A percentile compares a stretch with the other conserved stretches of the same genome.
Evolutionary conservation across 371 early-diverging fungal genomes (phyloP).

Genomic region (Mortierella sp.): DNA sequence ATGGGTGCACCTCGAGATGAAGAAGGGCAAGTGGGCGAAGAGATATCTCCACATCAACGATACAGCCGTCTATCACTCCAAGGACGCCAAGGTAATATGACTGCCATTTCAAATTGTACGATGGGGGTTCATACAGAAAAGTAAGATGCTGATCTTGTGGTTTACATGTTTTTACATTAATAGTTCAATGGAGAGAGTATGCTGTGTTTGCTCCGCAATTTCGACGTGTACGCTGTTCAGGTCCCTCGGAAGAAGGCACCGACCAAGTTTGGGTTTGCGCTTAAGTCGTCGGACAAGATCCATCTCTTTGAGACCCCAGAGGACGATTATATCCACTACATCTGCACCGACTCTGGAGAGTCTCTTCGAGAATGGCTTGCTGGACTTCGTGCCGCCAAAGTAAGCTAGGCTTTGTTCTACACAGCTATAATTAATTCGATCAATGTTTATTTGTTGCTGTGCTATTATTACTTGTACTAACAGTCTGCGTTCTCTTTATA

Average conservation of each 20-base stretch:
- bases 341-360: slow-evolving; percentile 83
- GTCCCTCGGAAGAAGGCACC: slow-evolving; percentile 75
- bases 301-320: slow-evolving; percentile 85
- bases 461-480: background rate
- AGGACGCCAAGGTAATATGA: slow-evolving; percentile 71
- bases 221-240: slow-evolving; percentile 85
- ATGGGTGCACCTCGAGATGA: slow-evolving; percentile 75
- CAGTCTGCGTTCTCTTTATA: background rate
- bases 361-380: slow-evolving; percentile 87
- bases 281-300: slow-evolving; percentile 84
- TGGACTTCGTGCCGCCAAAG: slow-evolving; percentile 84
- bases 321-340: slow-evolving; percentile 85
- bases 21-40: slow-evolving; percentile 85
- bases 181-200: slow-evolving; percentile 68
- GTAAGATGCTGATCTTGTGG: background rate
- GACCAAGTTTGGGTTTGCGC: slow-evolving; percentile 84
- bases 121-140: background rate
- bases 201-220: slow-evolving; percentile 78
- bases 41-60: slow-evolving; percentile 76
- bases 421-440: background rate
- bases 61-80: slow-evolving; percentile 77
- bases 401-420: slow-evolving; percentile 37
- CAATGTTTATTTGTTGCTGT: background rate
- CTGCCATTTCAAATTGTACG: background rate
- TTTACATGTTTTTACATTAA: background rate